Evolutionary conservation across 2,329 filamentous ascomycete genomes (phyloP).

Genomic region (Aspergillus viridinutans): DNA sequence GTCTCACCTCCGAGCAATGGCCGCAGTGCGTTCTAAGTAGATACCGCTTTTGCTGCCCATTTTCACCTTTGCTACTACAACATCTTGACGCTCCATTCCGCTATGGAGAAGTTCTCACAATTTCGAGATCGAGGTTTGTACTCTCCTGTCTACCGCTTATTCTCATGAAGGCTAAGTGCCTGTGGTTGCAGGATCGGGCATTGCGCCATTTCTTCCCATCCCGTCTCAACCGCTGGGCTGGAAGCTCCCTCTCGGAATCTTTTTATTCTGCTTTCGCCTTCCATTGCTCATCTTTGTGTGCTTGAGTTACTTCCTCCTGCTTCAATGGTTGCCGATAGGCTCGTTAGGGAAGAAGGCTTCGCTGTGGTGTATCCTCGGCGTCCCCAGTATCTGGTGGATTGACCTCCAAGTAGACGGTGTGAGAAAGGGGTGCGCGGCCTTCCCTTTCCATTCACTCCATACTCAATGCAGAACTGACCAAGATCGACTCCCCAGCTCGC

Average conservation of each 20-base stretch:
- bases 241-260: slow-evolving; percentile 60
- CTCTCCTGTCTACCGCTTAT: neutral
- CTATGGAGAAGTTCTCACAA: slow-evolving; percentile 93
- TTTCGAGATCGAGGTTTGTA: slow-evolving; percentile 77
- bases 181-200: slow-evolving; percentile 71
- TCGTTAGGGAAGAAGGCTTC: slow-evolving; percentile 71
- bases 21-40: neutral
- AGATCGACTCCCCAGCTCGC: slow-evolving; percentile 44
- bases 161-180: neutral
- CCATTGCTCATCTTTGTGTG: slow-evolving; percentile 69
- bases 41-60: neutral
- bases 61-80: neutral
- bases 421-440: slow-evolving; percentile 66
- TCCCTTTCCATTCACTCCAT: neutral
- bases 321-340: slow-evolving; percentile 76
- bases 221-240: slow-evolving; percentile 60
- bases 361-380: slow-evolving; percentile 80
- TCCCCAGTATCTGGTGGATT: slow-evolving; percentile 96
- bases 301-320: slow-evolving; percentile 69
- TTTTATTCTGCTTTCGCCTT: slow-evolving; percentile 76
- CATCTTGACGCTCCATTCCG: neutral
- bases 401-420: slow-evolving; percentile 98
- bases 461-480: neutral
- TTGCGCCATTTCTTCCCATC: slow-evolving; percentile 90
- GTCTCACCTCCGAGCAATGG: neutral